Conservation (phyloP, 2,329 filamentous ascomycete species). For the Sarocladiaceae sp. region DNA sequence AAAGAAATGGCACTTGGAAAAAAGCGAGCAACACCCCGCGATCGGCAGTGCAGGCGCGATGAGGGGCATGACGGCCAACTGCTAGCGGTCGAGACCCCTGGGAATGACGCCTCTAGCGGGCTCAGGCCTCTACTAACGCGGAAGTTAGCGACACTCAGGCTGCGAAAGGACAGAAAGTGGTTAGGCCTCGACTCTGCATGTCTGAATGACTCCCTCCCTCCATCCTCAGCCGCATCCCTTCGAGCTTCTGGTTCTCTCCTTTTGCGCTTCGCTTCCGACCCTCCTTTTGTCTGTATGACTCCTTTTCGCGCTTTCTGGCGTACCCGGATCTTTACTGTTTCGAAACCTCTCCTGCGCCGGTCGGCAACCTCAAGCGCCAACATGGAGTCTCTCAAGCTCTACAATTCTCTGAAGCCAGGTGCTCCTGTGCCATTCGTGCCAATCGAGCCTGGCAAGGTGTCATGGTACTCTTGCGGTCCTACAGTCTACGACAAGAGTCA, state of each 20-base stretch:
- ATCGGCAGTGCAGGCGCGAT: background rate
- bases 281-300: slow-evolving; percentile 28
- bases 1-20: background rate
- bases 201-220: background rate
- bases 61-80: slow-evolving; percentile 6
- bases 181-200: slow-evolving; percentile 1
- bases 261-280: slow-evolving; percentile 12
- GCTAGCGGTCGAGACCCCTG: slow-evolving; percentile 1
- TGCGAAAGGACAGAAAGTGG: background rate
- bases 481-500: slow-evolving; percentile 72
- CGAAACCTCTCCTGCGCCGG: slow-evolving; percentile 14
- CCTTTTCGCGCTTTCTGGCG: slow-evolving; percentile 26
- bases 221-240: slow-evolving; percentile 20
- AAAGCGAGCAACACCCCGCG: background rate
- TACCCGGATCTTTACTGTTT: slow-evolving; percentile 23
- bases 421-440: slow-evolving; percentile 71
- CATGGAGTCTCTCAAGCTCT: slow-evolving; percentile 64
- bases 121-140: background rate
- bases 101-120: background rate
- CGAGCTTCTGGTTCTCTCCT: slow-evolving; percentile 15
- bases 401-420: slow-evolving; percentile 73
- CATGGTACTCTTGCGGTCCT: slow-evolving; percentile 65
- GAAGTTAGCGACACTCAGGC: background rate
- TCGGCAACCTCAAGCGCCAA: slow-evolving; percentile 26
- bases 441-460: slow-evolving; percentile 65